phyloP scores from a whole-genome alignment of 2,329 filamentous ascomycete species.

The Venturia nashicola region DNA sequence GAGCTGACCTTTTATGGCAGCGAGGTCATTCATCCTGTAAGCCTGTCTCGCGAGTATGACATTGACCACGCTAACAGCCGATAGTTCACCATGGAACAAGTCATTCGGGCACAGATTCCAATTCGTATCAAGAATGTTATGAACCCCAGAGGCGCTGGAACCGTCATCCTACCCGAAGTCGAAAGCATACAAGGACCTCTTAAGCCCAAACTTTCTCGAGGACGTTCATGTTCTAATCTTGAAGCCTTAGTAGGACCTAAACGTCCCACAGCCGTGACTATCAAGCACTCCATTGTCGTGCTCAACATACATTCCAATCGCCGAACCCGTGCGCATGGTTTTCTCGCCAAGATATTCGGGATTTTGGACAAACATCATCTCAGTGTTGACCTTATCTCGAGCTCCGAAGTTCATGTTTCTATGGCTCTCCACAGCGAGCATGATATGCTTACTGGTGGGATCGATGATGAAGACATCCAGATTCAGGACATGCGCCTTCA shows the following conservation, averaged over 20 bases:
- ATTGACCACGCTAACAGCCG: neutral
- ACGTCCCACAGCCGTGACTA: slow-evolving; percentile 62
- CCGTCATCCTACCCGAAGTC: slow-evolving; percentile 69
- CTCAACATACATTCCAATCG: slow-evolving; percentile 98
- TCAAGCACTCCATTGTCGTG: slow-evolving; percentile 93
- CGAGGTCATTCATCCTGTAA: slow-evolving; percentile 81
- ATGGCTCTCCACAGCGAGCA: slow-evolving; percentile 81
- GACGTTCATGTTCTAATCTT: slow-evolving; percentile 28
- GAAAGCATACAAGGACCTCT: slow-evolving; percentile 36
- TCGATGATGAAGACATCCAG: slow-evolving; percentile 32
- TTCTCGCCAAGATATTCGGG: slow-evolving; percentile 86
- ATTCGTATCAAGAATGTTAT: slow-evolving; percentile 90
- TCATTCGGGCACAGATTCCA: slow-evolving; percentile 62
- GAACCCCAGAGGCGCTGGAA: slow-evolving; percentile 67
- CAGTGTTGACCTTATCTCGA: slow-evolving; percentile 92
- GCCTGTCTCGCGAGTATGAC: neutral
- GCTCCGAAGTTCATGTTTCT: slow-evolving; percentile 91
- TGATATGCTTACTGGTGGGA: slow-evolving; percentile 14
- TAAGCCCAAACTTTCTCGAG: slow-evolving; percentile 41
- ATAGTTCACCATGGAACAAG: slow-evolving; percentile 64
- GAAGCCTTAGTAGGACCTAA: slow-evolving; percentile 29
- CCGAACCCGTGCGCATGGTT: slow-evolving; percentile 87
- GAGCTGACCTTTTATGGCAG: slow-evolving; percentile 68
- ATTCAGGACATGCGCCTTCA: slow-evolving; percentile 35
- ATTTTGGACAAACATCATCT: slow-evolving; percentile 79